A percentile compares a stretch with the other conserved stretches of the same genome.
Evolutionary conservation across 345 rosid genomes (phyloP).

Genomic region (Ceriops tagal): DNA sequence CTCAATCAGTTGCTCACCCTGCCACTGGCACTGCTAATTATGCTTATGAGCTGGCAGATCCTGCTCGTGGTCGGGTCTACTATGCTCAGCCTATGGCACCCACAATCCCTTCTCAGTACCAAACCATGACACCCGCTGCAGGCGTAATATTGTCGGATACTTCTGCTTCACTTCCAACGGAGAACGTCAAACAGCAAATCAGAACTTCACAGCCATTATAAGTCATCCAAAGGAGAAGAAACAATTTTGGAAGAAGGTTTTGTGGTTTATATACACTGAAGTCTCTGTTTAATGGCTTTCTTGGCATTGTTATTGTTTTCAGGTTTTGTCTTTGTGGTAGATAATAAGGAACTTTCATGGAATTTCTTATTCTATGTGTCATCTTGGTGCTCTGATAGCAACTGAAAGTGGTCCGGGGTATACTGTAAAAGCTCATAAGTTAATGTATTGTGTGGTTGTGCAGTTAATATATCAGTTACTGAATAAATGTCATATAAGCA

Average conservation of each 20-base stretch:
- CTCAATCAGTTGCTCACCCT: slow-evolving; percentile 60
- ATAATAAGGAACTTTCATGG: slow-evolving; percentile 49
- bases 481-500: slow-evolving; percentile 21
- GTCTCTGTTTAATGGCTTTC: slow-evolving; percentile 28
- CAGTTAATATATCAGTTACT: slow-evolving; percentile 34
- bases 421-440: slow-evolving; percentile 50
- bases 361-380: slow-evolving; percentile 32
- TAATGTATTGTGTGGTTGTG: slow-evolving; percentile 33
- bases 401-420: slow-evolving; percentile 36
- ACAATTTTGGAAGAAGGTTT: slow-evolving; percentile 72
- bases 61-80: slow-evolving; percentile 65
- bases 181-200: slow-evolving; percentile 57
- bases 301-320: slow-evolving; percentile 56
- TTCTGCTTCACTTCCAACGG: slow-evolving; percentile 46
- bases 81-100: slow-evolving; percentile 74
- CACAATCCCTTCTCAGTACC: slow-evolving; percentile 70
- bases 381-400: slow-evolving; percentile 39
- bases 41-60: slow-evolving; percentile 60
- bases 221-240: slow-evolving; percentile 20
- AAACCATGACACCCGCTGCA: slow-evolving; percentile 60
- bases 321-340: slow-evolving; percentile 56
- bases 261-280: slow-evolving; percentile 34
- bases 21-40: slow-evolving; percentile 51
- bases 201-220: slow-evolving; percentile 54
- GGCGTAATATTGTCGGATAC: slow-evolving; percentile 50